Evolutionary conservation across 2,329 filamentous ascomycete genomes (phyloP).

Genomic region (Alternaria viburni): DNA sequence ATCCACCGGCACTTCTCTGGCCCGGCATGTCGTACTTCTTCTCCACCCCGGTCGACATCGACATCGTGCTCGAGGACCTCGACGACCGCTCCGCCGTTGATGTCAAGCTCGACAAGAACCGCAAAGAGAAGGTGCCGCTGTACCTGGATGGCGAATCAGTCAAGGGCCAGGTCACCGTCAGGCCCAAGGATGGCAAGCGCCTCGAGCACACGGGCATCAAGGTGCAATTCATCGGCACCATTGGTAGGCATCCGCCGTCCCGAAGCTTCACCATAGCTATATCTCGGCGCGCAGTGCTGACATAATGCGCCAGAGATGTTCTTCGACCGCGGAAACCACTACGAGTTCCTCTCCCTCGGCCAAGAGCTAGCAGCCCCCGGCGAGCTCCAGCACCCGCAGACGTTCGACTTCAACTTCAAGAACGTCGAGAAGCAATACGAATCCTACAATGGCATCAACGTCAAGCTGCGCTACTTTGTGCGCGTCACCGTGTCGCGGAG

Average conservation of each 20-base stretch:
- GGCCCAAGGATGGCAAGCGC: conserved; percentile 97
- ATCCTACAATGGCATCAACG: conserved; percentile 99
- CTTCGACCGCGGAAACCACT: conserved; percentile 98
- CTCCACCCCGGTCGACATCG: conserved; percentile 97
- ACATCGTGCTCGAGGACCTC: conserved; percentile 93
- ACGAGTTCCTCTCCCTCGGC: conserved; percentile 96
- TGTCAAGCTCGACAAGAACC: conserved; percentile 97
- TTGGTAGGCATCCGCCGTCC: conserved; percentile 65
- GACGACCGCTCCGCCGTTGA: conserved; percentile 96
- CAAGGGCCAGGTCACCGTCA: conserved; percentile 91
- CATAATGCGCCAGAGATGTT: conserved; percentile 80
- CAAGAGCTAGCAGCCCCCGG: conserved; percentile 96
- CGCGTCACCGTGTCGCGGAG: conserved; percentile 94
- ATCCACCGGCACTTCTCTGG: background rate
- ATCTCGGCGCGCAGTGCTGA: conserved; percentile 17
- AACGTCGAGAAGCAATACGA: conserved; percentile 99
- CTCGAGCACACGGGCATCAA: conserved; percentile 99
- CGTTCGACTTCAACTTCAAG: conserved; percentile 99
- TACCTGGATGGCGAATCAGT: conserved; percentile 99
- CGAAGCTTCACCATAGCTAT: background rate
- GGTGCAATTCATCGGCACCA: conserved; percentile 98
- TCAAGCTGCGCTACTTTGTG: conserved; percentile 97
- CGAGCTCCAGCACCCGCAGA: conserved; percentile 98
- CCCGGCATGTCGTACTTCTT: conserved; percentile 85
- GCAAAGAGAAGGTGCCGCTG: conserved; percentile 92